Base-by-base conservation (phyloP, 2,329 filamentous ascomycete species). In the Exophiala xenobiotica region DNA sequence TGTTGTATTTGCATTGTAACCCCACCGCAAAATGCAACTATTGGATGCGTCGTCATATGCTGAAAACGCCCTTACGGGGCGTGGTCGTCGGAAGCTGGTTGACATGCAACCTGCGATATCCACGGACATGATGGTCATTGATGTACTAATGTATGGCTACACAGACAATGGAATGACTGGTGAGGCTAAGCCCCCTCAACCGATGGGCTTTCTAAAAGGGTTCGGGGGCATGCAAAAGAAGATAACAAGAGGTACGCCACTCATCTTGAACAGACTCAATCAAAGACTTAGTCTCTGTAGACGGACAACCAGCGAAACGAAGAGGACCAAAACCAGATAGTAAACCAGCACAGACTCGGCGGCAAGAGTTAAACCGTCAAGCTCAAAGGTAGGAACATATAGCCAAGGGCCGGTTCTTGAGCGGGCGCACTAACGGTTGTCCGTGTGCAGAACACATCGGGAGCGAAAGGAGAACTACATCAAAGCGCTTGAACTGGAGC, bases 381-480 rank as follows among this genome's bases (percentile, higher is more conserved):
- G 93, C 93, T 23, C 93, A 97, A 71, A 86, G 91, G 91, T 95
- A 81, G 62, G 71, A n/a, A n/a, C n/a, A n/a, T n/a, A n/a, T n/a
- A n/a, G n/a, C n/a, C n/a, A n/a, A n/a, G n/a, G n/a, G n/a, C n/a
- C 31, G 31, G 6, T 5, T 14, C 3, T 7, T 16, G 31, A 4
- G 9, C 8, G 31, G 9, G 8, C 5, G 18, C 18, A 33, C 38
- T 37, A 26, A 35, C 37, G 40, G 20, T 38, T 38, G 22, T 43
- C 41, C 19, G 52, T 67, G 26, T 51, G 48, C 66, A 96, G 93
- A 66, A 97, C 93, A 14, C 93, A 99, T 70, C 90, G 93, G 49
- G 93, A 97, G 73, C 84, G 93, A 61, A 97, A 97, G 69, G 93
- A 97, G 71, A 80, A 90, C 63, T 97, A 97, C 69, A 95, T 96